Percentiles rank a stretch among this genome's conserved stretches.
Evolutionary conservation across 805 yeast genomes (phyloP).

Genomic region (Candida krabiensis): DNA sequence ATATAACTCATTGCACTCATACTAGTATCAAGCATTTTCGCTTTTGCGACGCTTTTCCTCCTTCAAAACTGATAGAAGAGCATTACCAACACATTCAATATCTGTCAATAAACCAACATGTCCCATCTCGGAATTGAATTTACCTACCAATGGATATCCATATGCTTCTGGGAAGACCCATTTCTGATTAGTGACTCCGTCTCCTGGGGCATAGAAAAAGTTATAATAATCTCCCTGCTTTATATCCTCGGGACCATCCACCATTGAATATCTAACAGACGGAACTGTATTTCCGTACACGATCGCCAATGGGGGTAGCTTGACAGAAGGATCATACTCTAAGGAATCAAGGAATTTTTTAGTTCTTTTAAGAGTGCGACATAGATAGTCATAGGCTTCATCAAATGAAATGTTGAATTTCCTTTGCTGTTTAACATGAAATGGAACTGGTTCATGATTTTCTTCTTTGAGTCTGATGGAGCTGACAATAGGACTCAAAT

Average conservation of each 20-base stretch:
- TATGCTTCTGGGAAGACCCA: constrained; percentile 76
- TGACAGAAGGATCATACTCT: constrained; percentile 44
- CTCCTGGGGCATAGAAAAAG: constrained; percentile 86
- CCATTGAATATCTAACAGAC: constrained; percentile 78
- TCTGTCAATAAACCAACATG: constrained; percentile 83
- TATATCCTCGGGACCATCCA: constrained; percentile 60
- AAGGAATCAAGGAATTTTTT: constrained; percentile 57
- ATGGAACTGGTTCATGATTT: constrained; percentile 15
- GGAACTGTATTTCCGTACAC: constrained; percentile 84
- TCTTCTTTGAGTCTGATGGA: constrained; percentile 32
- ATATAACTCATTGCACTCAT: too few species aligned
- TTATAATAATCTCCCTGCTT: constrained; percentile 70
- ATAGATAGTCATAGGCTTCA: constrained; percentile 65
- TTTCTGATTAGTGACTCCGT: constrained; percentile 84
- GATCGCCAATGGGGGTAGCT: constrained; percentile 81
- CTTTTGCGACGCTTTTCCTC: constrained; percentile 43
- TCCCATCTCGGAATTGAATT: constrained; percentile 62
- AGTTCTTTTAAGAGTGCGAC: constrained; percentile 59
- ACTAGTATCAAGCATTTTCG: neutral
- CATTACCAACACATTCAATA: constrained; percentile 67
- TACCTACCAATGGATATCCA: constrained; percentile 74
- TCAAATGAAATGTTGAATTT: constrained; percentile 41
- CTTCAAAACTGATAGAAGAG: constrained; percentile 59
- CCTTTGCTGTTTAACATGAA: constrained; percentile 28
- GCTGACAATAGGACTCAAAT: constrained; percentile 72